phyloP scores from a whole-genome alignment of 2,329 filamentous ascomycete genomes.

The Neonectria magnoliae region DNA sequence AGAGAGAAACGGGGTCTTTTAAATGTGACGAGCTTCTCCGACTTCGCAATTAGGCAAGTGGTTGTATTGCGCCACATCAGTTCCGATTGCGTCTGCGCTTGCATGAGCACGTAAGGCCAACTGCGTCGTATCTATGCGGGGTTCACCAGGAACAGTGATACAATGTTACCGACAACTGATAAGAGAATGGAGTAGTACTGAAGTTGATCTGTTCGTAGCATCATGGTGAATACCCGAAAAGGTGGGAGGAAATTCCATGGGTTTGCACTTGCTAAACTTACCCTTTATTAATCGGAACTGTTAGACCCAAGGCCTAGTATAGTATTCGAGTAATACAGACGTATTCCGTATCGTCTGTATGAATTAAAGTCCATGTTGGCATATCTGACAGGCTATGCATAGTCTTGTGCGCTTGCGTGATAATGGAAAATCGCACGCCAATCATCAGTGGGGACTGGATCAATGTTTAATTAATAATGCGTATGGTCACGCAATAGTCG shows the following conservation, averaged over 20 bases:
- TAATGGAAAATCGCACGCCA: neutral
- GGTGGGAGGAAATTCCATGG: too few species aligned
- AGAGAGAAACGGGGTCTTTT: neutral
- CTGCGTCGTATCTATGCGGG: neutral
- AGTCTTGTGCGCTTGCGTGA: neutral
- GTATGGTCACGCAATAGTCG: neutral
- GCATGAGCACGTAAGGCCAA: constrained; percentile 13
- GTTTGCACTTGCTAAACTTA: neutral
- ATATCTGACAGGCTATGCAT: neutral
- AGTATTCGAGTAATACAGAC: neutral
- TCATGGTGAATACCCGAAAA: too few species aligned
- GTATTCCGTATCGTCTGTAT: neutral
- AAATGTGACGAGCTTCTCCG: neutral
- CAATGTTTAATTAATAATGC: neutral
- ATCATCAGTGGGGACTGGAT: neutral
- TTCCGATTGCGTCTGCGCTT: constrained; percentile 11
- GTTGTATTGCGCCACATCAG: constrained; percentile 7
- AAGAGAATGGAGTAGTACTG: neutral
- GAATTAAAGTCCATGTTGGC: too few species aligned
- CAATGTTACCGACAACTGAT: neutral
- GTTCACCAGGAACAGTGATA: neutral
- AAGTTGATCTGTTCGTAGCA: neutral
- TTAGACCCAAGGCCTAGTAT: too few species aligned
- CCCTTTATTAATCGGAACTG: neutral
- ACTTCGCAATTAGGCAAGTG: neutral